Evolutionary conservation across 176 grass and related monocot genomes (phyloP).

Genomic region (Hordeum vulgare): MorexV3_pseudomolecules_assembly NC_058521.1:589986768-589987267

Average conservation of each 20-base stretch:
- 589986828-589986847: background rate
- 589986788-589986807: slow-evolving; percentile 20
- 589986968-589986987: background rate
- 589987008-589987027: slow-evolving; percentile 23
- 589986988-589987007: background rate
- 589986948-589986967: slow-evolving; percentile 16
- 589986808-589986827: slow-evolving; percentile 11
- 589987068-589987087: background rate
- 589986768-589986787: background rate
- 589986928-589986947: background rate
- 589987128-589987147: background rate
- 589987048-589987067: background rate
- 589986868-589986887: background rate
- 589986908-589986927: background rate
- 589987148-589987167: background rate
- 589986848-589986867: background rate
- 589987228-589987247: background rate
- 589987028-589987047: background rate
- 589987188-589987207: background rate
- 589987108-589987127: background rate
- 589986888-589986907: background rate
- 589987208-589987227: background rate
- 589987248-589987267: background rate
- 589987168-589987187: background rate
- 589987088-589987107: slow-evolving; percentile 8